Percentiles rank a stretch among this genome's conserved stretches.
Evolutionary conservation across 208 protist genomes (phyloP).

Genomic region (Porcisia hertigi): DNA sequence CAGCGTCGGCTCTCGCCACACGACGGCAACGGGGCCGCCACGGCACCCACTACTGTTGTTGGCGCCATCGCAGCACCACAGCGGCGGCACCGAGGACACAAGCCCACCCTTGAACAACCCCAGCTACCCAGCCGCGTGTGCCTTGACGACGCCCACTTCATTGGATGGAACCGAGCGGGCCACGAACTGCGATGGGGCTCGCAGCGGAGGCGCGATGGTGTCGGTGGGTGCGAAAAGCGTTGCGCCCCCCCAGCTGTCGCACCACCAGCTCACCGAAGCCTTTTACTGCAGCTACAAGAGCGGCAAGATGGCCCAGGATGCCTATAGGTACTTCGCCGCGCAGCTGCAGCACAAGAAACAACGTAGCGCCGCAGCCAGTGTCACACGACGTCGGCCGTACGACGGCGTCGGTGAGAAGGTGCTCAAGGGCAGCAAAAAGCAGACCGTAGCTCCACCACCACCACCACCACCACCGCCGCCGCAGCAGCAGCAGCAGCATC

Average conservation of each 20-base stretch:
- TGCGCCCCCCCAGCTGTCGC: slow-evolving; percentile 37
- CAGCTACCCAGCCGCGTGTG: neutral
- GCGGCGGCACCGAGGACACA: neutral
- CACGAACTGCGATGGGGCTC: neutral
- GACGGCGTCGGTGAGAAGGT: neutral
- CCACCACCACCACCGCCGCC: neutral
- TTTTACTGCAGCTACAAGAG: slow-evolving; percentile 59
- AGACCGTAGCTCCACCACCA: too few species aligned
- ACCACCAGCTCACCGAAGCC: slow-evolving; percentile 69
- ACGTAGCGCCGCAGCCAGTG: neutral
- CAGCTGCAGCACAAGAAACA: slow-evolving; percentile 7
- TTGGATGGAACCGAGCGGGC: neutral
- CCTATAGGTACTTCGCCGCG: slow-evolving; percentile 63
- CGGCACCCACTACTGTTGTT: too few species aligned
- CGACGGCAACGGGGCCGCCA: neutral
- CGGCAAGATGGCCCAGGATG: slow-evolving; percentile 62
- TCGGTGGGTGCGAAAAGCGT: neutral
- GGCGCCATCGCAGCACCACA: neutral
- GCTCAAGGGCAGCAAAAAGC: neutral
- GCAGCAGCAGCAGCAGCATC: neutral
- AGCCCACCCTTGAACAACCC: neutral
- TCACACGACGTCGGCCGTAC: neutral
- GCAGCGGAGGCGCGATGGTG: neutral
- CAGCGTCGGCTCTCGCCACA: neutral
- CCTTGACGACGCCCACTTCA: neutral